A percentile compares a stretch with the other conserved stretches of the same genome.
phyloP scores from a whole-genome alignment of 106 monocot genomes.

The Dioscorea dumetorum region DNA sequence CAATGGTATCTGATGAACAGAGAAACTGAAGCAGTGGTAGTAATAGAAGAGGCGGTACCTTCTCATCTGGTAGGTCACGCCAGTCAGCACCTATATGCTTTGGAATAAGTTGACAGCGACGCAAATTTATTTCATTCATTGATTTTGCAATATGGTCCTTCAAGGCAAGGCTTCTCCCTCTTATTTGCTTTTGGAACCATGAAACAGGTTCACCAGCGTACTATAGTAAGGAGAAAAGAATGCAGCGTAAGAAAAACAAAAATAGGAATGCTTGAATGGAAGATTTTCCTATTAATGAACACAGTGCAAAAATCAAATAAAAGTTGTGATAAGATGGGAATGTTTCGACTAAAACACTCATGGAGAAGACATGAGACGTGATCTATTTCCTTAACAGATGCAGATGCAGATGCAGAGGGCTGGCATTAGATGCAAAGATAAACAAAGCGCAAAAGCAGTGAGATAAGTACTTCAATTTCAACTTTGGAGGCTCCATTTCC shows the following conservation, averaged over 20 bases:
- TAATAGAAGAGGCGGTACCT: constrained; percentile 30
- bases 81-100: constrained; percentile 81
- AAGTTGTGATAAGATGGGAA: background rate
- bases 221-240: constrained; percentile 26
- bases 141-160: constrained; percentile 93
- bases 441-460: background rate
- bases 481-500: constrained; percentile 64
- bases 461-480: constrained; percentile 30
- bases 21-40: background rate
- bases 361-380: too few relatives aligned
- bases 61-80: constrained; percentile 94
- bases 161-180: constrained; percentile 46
- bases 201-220: constrained; percentile 68
- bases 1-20: background rate
- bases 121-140: constrained; percentile 95
- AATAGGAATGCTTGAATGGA: background rate
- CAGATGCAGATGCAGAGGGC: constrained; percentile 2
- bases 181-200: constrained; percentile 95
- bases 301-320: background rate
- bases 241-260: background rate
- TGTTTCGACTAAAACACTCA: too few relatives aligned
- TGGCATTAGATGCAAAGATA: background rate
- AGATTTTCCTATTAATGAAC: background rate
- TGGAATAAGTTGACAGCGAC: constrained; percentile 86
- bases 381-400: too few relatives aligned